phyloP scores from a whole-genome alignment of 2,329 filamentous ascomycete species.

The Aspergillus novofumigatus region DNA sequence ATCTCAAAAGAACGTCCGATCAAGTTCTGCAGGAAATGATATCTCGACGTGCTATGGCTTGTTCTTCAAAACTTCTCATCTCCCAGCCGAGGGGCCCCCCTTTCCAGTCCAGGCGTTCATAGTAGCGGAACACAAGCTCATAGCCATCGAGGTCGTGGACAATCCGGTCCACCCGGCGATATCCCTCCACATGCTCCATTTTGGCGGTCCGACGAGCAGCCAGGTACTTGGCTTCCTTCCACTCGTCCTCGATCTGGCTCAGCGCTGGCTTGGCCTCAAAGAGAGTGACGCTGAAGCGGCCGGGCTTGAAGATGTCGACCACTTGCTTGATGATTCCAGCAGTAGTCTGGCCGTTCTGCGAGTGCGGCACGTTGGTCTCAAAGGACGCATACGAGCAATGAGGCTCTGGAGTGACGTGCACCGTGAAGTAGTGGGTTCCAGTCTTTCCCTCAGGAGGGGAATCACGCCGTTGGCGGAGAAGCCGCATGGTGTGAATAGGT shows the following conservation, averaged over 20 bases:
- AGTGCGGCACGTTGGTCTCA: slow-evolving; percentile 93
- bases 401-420: slow-evolving; percentile 95
- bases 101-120: slow-evolving; percentile 81
- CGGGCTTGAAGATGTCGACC: slow-evolving; percentile 91
- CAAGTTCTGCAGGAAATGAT: neutral
- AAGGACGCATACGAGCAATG: slow-evolving; percentile 97
- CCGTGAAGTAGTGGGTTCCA: slow-evolving; percentile 88
- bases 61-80: slow-evolving; percentile 38
- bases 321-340: slow-evolving; percentile 90
- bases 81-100: slow-evolving; percentile 59
- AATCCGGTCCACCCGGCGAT: slow-evolving; percentile 86
- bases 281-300: slow-evolving; percentile 94
- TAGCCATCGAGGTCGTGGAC: slow-evolving; percentile 98
- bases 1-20: neutral
- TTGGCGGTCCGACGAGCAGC: slow-evolving; percentile 44
- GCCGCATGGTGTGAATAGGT: slow-evolving; percentile 92
- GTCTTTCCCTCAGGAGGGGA: slow-evolving; percentile 63
- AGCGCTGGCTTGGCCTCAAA: slow-evolving; percentile 76
- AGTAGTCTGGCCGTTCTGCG: slow-evolving; percentile 81
- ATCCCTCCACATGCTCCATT: slow-evolving; percentile 79
- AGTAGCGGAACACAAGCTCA: slow-evolving; percentile 93
- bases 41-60: neutral
- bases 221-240: slow-evolving; percentile 37
- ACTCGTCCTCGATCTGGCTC: slow-evolving; percentile 31
- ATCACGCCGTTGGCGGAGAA: slow-evolving; percentile 97